These are phyloP conservation scores for Plasmodium blacklocki DNA, from an alignment of 169 alveolate genomes.

Conservation along the genomic window DNA sequence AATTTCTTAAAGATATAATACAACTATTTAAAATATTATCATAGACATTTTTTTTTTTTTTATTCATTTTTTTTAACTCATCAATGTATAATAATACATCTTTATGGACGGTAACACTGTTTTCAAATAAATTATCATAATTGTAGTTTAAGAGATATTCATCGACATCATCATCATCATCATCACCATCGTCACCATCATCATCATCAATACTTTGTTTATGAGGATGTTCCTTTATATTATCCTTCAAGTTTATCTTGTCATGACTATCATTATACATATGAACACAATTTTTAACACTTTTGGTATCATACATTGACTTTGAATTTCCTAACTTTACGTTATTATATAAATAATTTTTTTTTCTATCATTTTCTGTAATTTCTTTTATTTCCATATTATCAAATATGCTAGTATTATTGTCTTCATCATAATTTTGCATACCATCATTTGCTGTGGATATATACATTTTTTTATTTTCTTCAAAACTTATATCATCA, in stretches of 20 bases:
- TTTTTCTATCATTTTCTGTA: too few relatives aligned
- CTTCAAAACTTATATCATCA: too few relatives aligned
- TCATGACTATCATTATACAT: not conserved
- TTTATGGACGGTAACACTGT: conserved; percentile 22
- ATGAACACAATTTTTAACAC: too few relatives aligned
- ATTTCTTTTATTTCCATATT: too few relatives aligned
- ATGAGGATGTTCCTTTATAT: not conserved
- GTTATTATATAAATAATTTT: too few relatives aligned
- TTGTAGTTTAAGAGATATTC: conserved; percentile 57
- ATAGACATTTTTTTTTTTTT: conserved; percentile 57
- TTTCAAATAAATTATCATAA: conserved; percentile 52
- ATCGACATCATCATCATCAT: conserved; percentile 24
- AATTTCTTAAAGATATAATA: conserved; percentile 56
- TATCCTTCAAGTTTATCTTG: not conserved
- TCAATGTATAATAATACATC: conserved; percentile 45
- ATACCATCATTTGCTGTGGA: too few relatives aligned
- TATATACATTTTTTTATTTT: too few relatives aligned
- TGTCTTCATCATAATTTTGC: too few relatives aligned
- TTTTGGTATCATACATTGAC: too few relatives aligned
- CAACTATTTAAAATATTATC: conserved; percentile 71
- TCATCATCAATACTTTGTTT: not conserved
- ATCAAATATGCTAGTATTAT: too few relatives aligned
- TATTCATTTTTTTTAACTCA: conserved; percentile 24
- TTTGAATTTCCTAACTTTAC: too few relatives aligned
- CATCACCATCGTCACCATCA: conserved; percentile 10